phyloP scores from a whole-genome alignment of 768 basidiomycete genomes.

The Kwoniella botswanensis region DNA sequence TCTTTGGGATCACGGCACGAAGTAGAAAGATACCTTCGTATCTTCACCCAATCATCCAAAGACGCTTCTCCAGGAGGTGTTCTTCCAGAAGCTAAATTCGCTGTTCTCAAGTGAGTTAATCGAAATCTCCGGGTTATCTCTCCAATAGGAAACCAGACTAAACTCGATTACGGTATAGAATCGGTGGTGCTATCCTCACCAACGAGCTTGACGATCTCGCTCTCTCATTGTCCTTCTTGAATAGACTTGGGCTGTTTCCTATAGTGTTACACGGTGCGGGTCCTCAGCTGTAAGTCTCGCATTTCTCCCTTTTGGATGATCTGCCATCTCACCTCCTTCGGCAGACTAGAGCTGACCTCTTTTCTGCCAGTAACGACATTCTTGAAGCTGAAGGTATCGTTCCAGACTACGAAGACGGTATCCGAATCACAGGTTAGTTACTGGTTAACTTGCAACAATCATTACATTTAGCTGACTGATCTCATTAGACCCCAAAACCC shows the following conservation, averaged over 20 bases:
- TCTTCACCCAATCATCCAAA: conserved; percentile 93
- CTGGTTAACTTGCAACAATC: no score
- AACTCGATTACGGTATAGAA: conserved; percentile 50
- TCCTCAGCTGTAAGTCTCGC: conserved; percentile 66
- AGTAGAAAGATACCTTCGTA: conserved; percentile 96
- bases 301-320: no score
- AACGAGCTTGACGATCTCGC: conserved; percentile 92
- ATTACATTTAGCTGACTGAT: neutral
- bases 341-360: neutral
- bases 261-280: conserved; percentile 96
- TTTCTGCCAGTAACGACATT: conserved; percentile 70
- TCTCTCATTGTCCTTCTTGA: conserved; percentile 92
- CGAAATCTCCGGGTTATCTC: no score
- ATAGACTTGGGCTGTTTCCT: conserved; percentile 96
- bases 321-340: no score
- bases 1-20: conserved; percentile 96
- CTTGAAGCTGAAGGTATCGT: conserved; percentile 90
- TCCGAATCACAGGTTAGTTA: conserved; percentile 84
- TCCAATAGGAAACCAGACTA: neutral
- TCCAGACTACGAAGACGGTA: conserved; percentile 96
- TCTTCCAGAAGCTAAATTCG: conserved; percentile 75
- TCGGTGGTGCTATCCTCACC: conserved; percentile 89
- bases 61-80: conserved; percentile 63
- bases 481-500: conserved; percentile 83
- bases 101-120: conserved; percentile 77